Conservation (phyloP, 2,329 filamentous ascomycete species). For the Acarospora socialis region DNA sequence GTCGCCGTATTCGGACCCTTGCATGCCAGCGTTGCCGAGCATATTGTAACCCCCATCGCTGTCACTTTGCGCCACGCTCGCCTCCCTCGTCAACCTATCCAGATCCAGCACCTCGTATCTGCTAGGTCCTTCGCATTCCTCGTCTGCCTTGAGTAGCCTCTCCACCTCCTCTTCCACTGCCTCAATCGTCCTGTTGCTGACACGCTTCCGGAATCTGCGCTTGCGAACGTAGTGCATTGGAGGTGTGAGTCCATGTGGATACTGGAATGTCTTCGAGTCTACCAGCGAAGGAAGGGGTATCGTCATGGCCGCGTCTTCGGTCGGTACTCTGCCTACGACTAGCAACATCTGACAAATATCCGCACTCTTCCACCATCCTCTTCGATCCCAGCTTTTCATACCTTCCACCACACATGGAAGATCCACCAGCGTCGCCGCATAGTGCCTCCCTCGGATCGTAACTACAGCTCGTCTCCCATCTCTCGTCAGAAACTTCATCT, state of each 20-base stretch:
- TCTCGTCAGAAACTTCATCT: conserved; percentile 57
- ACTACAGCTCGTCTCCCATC: conserved; percentile 62
- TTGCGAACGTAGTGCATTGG: conserved; percentile 77
- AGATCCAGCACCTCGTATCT: conserved; percentile 51
- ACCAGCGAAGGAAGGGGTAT: conserved; percentile 50
- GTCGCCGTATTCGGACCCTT: conserved; percentile 24
- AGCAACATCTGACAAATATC: conserved; percentile 84
- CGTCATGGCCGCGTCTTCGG: conserved; percentile 50
- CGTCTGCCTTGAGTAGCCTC: conserved; percentile 56
- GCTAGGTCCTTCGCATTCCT: conserved; percentile 32
- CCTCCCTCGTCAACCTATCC: conserved; percentile 30
- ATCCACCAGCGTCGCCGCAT: conserved; percentile 68
- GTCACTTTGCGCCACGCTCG: conserved; percentile 29
- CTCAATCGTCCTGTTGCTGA: conserved; percentile 71
- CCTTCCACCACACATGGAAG: conserved; percentile 76
- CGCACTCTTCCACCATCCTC: conserved; percentile 74
- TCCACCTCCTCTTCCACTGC: conserved; percentile 71
- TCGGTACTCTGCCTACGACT: conserved; percentile 54
- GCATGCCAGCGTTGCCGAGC: conserved; percentile 6
- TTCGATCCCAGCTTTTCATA: conserved; percentile 88
- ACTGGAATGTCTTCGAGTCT: conserved; percentile 52
- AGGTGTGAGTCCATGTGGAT: conserved; percentile 74
- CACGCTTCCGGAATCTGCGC: conserved; percentile 67
- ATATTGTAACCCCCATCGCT: conserved; percentile 34
- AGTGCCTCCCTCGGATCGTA: conserved; percentile 53